A percentile compares a stretch with the other conserved stretches of the same genome.
These are phyloP conservation scores for Gossypium anomalum DNA, from an alignment of 345 rosid species.

Conservation along the genomic window DNA sequence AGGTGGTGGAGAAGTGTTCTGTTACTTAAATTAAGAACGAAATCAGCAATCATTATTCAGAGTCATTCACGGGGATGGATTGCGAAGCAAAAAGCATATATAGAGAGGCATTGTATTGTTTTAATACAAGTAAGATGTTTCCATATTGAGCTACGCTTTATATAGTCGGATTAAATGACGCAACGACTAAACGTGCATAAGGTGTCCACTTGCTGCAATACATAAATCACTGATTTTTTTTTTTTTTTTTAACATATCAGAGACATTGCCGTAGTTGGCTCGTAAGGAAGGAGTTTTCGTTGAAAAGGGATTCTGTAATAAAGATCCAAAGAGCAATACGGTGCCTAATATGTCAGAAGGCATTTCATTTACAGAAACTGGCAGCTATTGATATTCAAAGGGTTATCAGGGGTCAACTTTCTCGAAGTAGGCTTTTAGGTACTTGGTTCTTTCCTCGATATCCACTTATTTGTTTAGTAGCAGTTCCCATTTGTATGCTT, in stretches of 20 bases:
- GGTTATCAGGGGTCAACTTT: conserved; percentile 46
- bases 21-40: conserved; percentile 40
- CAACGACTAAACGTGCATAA: not conserved
- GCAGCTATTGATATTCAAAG: conserved; percentile 64
- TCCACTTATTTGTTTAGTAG: conserved; percentile 5
- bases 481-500: not conserved
- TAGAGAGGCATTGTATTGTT: conserved; percentile 40
- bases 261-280: conserved; percentile 59
- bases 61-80: conserved; percentile 51
- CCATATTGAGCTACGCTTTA: not conserved
- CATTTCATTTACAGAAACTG: conserved; percentile 30
- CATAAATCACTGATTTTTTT: conserved; percentile 9
- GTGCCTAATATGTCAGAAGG: conserved; percentile 30
- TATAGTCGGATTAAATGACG: not conserved
- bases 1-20: conserved; percentile 75
- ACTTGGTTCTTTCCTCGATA: conserved; percentile 14
- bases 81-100: conserved; percentile 42
- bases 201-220: not conserved
- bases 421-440: conserved; percentile 68
- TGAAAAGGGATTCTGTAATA: conserved; percentile 40
- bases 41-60: conserved; percentile 56
- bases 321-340: conserved; percentile 59
- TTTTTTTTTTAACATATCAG: conserved; percentile 32
- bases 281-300: conserved; percentile 41
- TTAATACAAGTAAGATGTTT: conserved; percentile 60